Base-by-base conservation (phyloP, 2,329 filamentous ascomycete genomes). In the Xylariaceae sp. region DNA sequence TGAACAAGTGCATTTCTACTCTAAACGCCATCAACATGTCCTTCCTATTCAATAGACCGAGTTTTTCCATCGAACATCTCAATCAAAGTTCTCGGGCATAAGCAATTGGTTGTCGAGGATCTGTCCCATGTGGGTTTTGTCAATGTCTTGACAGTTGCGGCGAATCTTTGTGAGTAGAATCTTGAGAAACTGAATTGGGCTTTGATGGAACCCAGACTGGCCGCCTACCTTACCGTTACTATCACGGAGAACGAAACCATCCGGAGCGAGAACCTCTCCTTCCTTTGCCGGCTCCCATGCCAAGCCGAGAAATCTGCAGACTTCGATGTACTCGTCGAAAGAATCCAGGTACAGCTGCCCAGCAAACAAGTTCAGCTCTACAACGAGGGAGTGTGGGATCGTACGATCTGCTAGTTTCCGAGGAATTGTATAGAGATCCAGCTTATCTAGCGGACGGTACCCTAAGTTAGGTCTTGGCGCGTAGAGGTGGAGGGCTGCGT, bases 321-420 rank as follows among this genome's bases (percentile, higher is more conserved):
- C 64, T 1, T 72, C 65, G 0, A 66, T 57, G 56, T 90, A 91
- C 47, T 88, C 79, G 0, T 70, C 53, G 36, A 76, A 81, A 0
- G 74, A 77, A 0, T 65, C 67, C 8, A 90, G 72, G 59, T 90
- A 91, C 0, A 90, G 73, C 49, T 88, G 84, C 0, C 87, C 88
- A 0, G 88, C 75, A 49, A 91, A 90, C 0, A 91, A 69, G 36
- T 87, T 86, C 0, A 91, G 74, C 50, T 82, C 74, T 6, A 53
- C 55, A n/a, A 63, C 45, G 15, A 62, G 50, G 0, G 24, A 15
- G 23, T 40, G 49, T 8, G 65, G 55, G 9, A 62, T 40, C 9
- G 16, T 21, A 8, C 55, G 52, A 20, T 21, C 10, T 21, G 35
- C 20, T 15, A 54, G 29, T 10, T 7, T 15, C 6, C 51, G 23